Percentiles rank a stretch among this genome's conserved stretches.
phyloP scores from a whole-genome alignment of 2,329 filamentous ascomycete genomes.

The Aspergillus tamarii region DNA sequence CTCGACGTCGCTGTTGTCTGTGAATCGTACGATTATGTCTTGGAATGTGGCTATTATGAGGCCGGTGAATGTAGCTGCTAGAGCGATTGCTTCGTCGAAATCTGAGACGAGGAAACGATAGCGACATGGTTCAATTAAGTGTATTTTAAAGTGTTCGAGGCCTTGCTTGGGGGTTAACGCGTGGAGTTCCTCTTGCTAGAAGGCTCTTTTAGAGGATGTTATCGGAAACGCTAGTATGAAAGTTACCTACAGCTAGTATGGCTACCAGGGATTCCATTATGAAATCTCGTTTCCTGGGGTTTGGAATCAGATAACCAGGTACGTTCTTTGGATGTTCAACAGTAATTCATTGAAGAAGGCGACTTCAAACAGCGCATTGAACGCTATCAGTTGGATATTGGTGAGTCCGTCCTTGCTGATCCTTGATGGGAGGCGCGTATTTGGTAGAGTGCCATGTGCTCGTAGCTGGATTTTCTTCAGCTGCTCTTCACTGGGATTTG shows the following conservation, averaged over 20 bases:
- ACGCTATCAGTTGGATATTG: not conserved
- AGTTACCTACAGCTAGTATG: not conserved
- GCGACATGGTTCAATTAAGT: not conserved
- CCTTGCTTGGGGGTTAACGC: not conserved
- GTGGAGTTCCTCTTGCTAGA: not conserved
- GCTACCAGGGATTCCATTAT: not conserved
- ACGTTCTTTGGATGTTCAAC: not conserved
- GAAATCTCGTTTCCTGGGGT: not conserved
- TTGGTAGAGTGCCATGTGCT: not conserved
- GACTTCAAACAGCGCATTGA: not conserved
- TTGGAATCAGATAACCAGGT: not conserved
- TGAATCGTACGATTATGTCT: not conserved
- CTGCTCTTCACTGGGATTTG: not conserved
- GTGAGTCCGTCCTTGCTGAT: not conserved
- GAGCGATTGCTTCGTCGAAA: not conserved
- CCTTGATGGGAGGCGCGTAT: not conserved
- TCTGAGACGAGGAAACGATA: not conserved
- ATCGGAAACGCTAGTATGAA: not conserved
- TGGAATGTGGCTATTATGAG: slow-evolving; percentile 68
- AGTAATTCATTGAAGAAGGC: not conserved
- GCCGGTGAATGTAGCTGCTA: slow-evolving; percentile 45
- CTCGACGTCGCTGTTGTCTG: not conserved
- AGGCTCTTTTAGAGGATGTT: not conserved
- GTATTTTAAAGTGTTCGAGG: not conserved
- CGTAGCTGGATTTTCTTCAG: not conserved